Evolutionary conservation across 2,329 filamentous ascomycete species (phyloP), one percentile per base, ranked within the genome.

Genomic region (Colletotrichum tabaci): DNA sequence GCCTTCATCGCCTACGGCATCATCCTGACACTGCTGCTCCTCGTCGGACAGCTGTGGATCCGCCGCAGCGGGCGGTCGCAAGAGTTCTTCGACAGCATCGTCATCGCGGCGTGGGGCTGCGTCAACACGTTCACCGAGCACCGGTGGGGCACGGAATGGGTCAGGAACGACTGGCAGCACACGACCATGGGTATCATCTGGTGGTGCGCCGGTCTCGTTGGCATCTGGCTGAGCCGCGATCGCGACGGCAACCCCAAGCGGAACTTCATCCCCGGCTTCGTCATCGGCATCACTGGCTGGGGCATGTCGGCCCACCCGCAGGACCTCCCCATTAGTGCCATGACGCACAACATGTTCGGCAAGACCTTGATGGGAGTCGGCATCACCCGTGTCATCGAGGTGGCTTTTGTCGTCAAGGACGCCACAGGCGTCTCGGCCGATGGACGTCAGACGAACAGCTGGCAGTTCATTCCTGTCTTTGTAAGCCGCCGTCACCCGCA

Each of bases 141-240:
- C 80, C 90, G 93, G 63, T 99, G 96, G 96, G 96, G 96, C 66
- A 87, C 87, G 1, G 88, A 90, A 0, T 99, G 96, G 96, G 94
- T 93, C 63, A 91, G 90, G 82, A 98, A 98, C 79, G 96, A 99
- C 81, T 90, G 98, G 84, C 96, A 99, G 81, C 96, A 99, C 82
- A 99, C 96, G 0, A 94, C 93, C n/a, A 98, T 99, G 96, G 96
- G 96, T n/a, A 90, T 99, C 73, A 91, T 99, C 62, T 99, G 96
- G 96, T 99, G 96, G 96, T 93, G 91, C 77, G 96, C 96, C 9
- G 96, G 96, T 30, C 85, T 99, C 40, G 89, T 96, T 13, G 96
- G 96, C 52, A 88, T 99, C 63, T 99, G 96, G 96, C 87, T 99
- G 49, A 97, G 94, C 80, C 89, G 90, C 74, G 94, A 92, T 79